These are phyloP conservation scores for Penicillium fimorum DNA, from an alignment of 495 filamentous ascomycete species.

Conservation along the genomic window DNA sequence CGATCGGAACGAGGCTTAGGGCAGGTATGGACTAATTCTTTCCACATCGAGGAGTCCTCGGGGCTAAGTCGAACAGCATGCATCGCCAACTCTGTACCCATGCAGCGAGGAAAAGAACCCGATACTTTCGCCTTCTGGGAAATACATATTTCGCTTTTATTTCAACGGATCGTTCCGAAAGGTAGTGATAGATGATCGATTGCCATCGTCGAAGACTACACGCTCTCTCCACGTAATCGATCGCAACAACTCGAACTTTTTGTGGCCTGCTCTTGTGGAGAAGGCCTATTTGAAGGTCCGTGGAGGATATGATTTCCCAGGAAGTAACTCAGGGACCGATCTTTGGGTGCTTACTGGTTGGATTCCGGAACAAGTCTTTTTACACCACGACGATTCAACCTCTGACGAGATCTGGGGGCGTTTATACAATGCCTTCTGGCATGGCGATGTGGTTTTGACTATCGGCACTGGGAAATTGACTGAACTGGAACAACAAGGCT, in stretches of 20 bases:
- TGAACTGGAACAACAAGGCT: conserved; percentile 65
- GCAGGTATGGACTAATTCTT: conserved; percentile 42
- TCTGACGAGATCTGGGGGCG: conserved; percentile 72
- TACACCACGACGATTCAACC: conserved; percentile 80
- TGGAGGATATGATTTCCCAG: conserved; percentile 96
- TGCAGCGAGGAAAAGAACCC: conserved; percentile 57
- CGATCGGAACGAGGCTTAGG: conserved; percentile 59
- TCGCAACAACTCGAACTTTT: conserved; percentile 66
- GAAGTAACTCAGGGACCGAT: conserved; percentile 96
- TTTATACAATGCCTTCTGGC: conserved; percentile 69
- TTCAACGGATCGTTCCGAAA: conserved; percentile 92
- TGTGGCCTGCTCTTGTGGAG: conserved; percentile 94
- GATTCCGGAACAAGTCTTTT: conserved; percentile 93
- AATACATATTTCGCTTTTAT: conserved; percentile 86
- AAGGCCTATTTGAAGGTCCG: conserved; percentile 97
- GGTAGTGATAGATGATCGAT: conserved; percentile 87
- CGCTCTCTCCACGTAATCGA: conserved; percentile 86
- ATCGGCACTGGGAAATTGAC: conserved; percentile 84
- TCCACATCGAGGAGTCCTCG: not conserved
- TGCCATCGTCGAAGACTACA: conserved; percentile 72
- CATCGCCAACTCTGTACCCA: conserved; percentile 71
- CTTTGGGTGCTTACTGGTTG: conserved; percentile 88
- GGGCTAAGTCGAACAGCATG: conserved; percentile 51
- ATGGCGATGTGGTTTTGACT: conserved; percentile 82
- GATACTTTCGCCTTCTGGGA: conserved; percentile 68